A percentile compares a stretch with the other conserved stretches of the same genome.
Evolutionary conservation across 192 early-diverging fungal genomes (phyloP).

Genomic region (Dispira simplex): DNA sequence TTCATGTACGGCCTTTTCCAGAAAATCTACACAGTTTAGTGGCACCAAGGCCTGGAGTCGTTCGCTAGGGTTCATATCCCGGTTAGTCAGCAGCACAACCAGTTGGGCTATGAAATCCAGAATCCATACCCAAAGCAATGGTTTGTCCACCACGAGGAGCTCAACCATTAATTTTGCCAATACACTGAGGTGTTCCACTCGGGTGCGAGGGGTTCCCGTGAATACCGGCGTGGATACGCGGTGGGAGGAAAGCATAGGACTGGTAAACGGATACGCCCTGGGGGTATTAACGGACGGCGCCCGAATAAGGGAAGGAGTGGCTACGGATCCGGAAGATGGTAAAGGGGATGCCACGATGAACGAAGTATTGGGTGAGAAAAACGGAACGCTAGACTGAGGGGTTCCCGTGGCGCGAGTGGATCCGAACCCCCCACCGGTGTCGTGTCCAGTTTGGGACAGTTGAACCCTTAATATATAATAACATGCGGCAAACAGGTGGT

Average conservation of each 20-base stretch:
- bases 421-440: not conserved
- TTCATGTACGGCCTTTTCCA: not conserved
- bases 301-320: not conserved
- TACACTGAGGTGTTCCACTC: not conserved
- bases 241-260: not conserved
- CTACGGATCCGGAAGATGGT: not conserved
- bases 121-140: not conserved
- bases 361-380: not conserved
- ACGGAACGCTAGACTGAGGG: constrained; percentile 2
- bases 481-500: constrained; percentile 2
- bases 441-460: not conserved
- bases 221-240: not conserved
- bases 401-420: not conserved
- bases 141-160: not conserved
- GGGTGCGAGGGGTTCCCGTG: not conserved
- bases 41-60: not conserved
- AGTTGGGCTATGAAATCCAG: not conserved
- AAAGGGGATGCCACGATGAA: not conserved
- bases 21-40: not conserved
- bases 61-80: not conserved
- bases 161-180: no score
- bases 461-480: not conserved
- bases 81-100: not conserved
- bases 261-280: not conserved
- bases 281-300: not conserved